Percentiles rank a stretch among this genome's conserved stretches.
These are phyloP conservation scores for Entomophthora muscae DNA, from an alignment of 371 early-diverging fungal species.

Conservation along the genomic window DNA sequence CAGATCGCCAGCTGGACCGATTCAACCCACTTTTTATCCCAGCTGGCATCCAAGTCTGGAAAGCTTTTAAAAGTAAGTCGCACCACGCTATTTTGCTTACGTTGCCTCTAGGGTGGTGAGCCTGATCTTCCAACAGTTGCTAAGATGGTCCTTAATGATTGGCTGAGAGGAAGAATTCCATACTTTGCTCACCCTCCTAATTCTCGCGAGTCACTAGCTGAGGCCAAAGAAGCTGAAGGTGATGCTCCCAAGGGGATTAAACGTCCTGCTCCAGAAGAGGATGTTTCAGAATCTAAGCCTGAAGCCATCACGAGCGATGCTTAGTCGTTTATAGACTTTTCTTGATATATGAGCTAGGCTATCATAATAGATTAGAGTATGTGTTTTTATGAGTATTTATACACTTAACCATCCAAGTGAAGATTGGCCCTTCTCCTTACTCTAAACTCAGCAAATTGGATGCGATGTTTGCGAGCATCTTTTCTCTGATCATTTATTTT, in stretches of 20 bases:
- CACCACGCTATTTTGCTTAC: no score
- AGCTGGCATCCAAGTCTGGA: constrained; percentile 78
- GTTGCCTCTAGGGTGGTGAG: constrained; percentile 69
- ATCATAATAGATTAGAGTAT: no score
- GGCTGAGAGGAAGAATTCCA: constrained; percentile 97
- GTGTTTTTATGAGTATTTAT: no score
- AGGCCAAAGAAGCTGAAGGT: constrained; percentile 9
- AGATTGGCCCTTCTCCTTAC: no score
- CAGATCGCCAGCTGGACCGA: constrained; percentile 69
- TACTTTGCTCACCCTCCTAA: constrained; percentile 78
- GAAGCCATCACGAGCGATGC: no score
- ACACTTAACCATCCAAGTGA: no score
- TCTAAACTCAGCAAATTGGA: no score
- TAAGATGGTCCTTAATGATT: constrained; percentile 97
- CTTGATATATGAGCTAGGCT: no score
- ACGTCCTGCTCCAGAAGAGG: neutral
- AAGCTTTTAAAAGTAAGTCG: constrained; percentile 61
- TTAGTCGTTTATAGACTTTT: no score
- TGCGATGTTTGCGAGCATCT: no score
- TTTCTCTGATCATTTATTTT: no score
- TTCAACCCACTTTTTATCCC: constrained; percentile 74
- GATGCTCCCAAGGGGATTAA: neutral
- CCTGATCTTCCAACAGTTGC: constrained; percentile 86
- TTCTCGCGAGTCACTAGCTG: constrained; percentile 14
- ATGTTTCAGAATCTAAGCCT: neutral